phyloP scores from a whole-genome alignment of 2,329 filamentous ascomycete genomes.

The Hirsutella rhossiliensis region DNA sequence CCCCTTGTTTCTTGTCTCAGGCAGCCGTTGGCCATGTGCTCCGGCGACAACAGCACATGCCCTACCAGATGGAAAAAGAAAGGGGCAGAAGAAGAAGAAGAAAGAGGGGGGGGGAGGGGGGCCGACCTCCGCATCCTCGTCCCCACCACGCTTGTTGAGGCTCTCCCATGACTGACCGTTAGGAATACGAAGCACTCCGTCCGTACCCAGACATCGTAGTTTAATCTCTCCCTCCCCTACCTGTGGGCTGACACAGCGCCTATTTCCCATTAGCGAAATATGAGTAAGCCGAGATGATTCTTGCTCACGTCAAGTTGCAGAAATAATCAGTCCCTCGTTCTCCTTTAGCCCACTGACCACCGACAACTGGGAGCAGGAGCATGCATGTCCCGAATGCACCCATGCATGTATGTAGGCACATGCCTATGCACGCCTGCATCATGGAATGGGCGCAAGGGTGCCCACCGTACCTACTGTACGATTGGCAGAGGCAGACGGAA shows the following conservation, averaged over 20 bases:
- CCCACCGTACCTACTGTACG: too few species aligned
- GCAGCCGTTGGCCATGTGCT: not conserved
- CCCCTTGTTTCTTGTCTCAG: not conserved
- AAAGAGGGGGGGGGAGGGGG: not conserved
- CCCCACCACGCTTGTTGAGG: not conserved
- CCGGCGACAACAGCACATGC: not conserved
- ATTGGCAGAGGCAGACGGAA: too few species aligned
- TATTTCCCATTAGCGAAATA: not conserved
- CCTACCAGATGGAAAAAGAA: not conserved
- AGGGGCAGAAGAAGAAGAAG: not conserved
- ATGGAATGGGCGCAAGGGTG: too few species aligned
- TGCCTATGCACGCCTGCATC: too few species aligned
- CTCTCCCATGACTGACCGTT: not conserved
- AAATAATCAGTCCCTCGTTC: not conserved
- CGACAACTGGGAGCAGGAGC: too few species aligned
- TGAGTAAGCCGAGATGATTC: not conserved
- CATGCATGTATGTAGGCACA: too few species aligned
- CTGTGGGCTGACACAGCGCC: not conserved
- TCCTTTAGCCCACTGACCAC: too few species aligned
- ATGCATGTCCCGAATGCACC: too few species aligned
- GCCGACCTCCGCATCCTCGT: not conserved
- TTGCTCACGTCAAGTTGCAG: not conserved
- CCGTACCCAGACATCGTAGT: too few species aligned
- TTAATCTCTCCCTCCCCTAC: too few species aligned
- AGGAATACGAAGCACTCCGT: not conserved